Evolutionary conservation across 2,329 filamentous ascomycete species (phyloP).

Genomic region (Fusarium sp.): DNA sequence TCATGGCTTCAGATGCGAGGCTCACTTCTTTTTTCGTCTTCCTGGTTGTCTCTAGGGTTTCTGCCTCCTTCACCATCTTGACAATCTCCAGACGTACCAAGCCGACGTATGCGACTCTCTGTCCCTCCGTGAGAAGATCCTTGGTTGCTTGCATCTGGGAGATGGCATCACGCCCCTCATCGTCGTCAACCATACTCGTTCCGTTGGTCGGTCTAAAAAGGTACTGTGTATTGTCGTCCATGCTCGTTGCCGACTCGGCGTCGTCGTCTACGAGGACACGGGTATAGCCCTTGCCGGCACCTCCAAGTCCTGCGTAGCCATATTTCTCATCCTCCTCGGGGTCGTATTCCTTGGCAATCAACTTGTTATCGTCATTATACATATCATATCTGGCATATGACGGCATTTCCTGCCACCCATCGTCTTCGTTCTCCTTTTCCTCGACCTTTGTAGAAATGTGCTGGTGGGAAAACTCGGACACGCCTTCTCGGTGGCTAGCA

Average conservation of each 20-base stretch:
- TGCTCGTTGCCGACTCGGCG: conserved; percentile 90
- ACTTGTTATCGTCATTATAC: conserved; percentile 91
- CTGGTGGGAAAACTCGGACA: conserved; percentile 94
- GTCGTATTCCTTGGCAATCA: conserved; percentile 85
- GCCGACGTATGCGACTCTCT: conserved; percentile 95
- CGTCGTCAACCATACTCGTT: conserved; percentile 74
- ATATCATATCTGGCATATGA: conserved; percentile 92
- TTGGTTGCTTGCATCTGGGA: conserved; percentile 97
- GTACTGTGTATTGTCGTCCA: conserved; percentile 98
- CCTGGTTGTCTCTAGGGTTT: conserved; percentile 71
- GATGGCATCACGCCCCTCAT: conserved; percentile 86
- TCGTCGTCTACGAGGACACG: conserved; percentile 96
- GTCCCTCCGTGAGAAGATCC: conserved; percentile 92
- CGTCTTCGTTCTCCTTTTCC: conserved; percentile 66
- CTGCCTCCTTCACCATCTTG: conserved; percentile 77
- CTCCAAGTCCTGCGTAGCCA: conserved; percentile 82
- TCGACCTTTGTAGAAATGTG: conserved; percentile 71
- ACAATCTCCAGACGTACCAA: conserved; percentile 85
- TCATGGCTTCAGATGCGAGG: conserved; percentile 79
- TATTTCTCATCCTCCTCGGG: conserved; percentile 76
- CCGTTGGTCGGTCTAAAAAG: conserved; percentile 82
- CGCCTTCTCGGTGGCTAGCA: conserved; percentile 43
- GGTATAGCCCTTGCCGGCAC: conserved; percentile 95
- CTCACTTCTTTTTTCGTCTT: conserved; percentile 78
- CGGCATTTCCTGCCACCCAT: conserved; percentile 95